Evolutionary conservation across 768 basidiomycete species (phyloP), one percentile per base, ranked within the genome.

Genomic region (Pleurotus salmoneostramineus): DNA sequence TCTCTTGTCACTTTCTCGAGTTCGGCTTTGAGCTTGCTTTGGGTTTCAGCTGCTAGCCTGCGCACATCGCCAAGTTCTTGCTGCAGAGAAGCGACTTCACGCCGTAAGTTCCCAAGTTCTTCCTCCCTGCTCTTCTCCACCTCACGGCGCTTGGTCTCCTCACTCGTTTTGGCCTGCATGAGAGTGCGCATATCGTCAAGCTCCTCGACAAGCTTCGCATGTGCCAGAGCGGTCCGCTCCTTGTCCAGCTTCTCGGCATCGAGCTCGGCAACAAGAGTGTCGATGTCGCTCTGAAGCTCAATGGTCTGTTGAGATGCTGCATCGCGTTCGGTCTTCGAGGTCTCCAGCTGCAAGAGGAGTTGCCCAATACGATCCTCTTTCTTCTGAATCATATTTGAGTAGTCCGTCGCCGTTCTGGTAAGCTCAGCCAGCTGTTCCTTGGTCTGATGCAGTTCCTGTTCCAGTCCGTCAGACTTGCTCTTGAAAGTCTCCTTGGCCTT

Each of bases 91-190:
- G 68, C 65, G 17, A 82, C 81, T 64, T 93, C 87, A 7, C 67
- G 66, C 17, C 95, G 86, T 5, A 99, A 77, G 33, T 85, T 79
- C 0, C 72, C 69, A 8, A 98, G 83, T 70, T 99, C 96, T 46
- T 83, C 78, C 62, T 98, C 95, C 64, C 88, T 92, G 71, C 89
- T 89, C 70, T 87, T 88, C 68, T 94, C 92, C 0, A 86, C 93
- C 66, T 97, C 91, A 35, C 80, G 82, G 14, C 91, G 83, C 33
- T 88, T 87, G 6, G 83, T 88, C 65, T 94, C 95, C 69, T 98
- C 95, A 27, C 85, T 87, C 0, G 87, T 82, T 69, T 94, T 97
- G 1, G 91, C 89, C 47, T 88, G 86, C 74, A 97, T 83, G 11
- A 91, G 74, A n/a, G 82, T 75, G 5, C 95, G 87, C 6, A 98